Percentiles rank a stretch among this genome's conserved stretches.
Evolutionary conservation across 805 yeast genomes (phyloP).

Genomic region (Saccharomycopsis fodiens): DNA sequence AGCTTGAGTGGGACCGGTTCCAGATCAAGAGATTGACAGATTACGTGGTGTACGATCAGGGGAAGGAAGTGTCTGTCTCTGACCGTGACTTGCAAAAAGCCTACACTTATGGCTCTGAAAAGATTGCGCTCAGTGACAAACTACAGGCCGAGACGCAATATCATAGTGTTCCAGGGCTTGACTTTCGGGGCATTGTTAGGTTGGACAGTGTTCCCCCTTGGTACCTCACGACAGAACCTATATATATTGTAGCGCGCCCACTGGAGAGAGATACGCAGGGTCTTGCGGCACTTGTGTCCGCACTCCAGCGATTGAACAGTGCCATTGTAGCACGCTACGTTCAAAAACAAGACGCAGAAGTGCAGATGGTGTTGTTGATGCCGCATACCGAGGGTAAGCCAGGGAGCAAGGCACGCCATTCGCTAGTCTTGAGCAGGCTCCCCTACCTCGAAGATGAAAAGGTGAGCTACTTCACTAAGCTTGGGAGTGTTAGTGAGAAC

Average conservation of each 20-base stretch:
- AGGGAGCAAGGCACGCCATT: constrained; percentile 26
- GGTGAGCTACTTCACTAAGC: constrained; percentile 49
- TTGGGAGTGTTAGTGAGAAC: too few relatives aligned
- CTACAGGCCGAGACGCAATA: constrained; percentile 38
- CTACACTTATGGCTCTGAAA: constrained; percentile 57
- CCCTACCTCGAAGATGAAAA: constrained; percentile 75
- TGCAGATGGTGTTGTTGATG: constrained; percentile 45
- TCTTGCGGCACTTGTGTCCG: constrained; percentile 42
- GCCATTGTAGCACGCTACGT: constrained; percentile 62
- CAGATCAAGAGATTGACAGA: constrained; percentile 20
- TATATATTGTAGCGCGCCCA: constrained; percentile 22
- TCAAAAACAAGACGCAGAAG: constrained; percentile 38
- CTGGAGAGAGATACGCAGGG: constrained; percentile 33
- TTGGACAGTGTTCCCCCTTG: constrained; percentile 46
- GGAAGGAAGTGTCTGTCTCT: constrained; percentile 27
- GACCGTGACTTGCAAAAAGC: constrained; percentile 45
- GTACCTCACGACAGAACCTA: constrained; percentile 52
- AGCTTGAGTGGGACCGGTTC: constrained; percentile 25
- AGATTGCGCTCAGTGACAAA: constrained; percentile 44
- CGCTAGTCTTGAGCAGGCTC: constrained; percentile 44
- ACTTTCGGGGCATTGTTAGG: constrained; percentile 54
- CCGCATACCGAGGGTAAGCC: constrained; percentile 32
- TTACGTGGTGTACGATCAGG: constrained; percentile 22
- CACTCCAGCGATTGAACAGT: constrained; percentile 39
- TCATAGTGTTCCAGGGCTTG: constrained; percentile 45